These are phyloP conservation scores for Helotiales sp. DNA, from an alignment of 2,329 filamentous ascomycete species.

Conservation along the genomic window DNA sequence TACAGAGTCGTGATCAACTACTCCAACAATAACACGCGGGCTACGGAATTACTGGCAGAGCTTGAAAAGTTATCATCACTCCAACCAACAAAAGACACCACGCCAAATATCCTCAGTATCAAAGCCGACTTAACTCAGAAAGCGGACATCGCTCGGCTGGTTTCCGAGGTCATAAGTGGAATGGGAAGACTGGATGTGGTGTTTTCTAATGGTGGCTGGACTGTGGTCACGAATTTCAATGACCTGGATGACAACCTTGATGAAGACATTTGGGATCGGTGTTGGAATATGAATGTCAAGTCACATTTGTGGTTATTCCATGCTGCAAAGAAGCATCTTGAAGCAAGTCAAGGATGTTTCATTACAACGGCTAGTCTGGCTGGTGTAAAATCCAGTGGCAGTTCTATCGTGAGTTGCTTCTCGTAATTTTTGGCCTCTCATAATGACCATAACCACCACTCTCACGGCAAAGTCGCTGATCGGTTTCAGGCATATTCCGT, in stretches of 20 bases:
- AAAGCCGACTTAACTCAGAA: conserved; percentile 69
- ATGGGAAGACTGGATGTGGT: conserved; percentile 77
- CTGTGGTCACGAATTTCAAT: conserved; percentile 50
- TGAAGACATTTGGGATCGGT: conserved; percentile 64
- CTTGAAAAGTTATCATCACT: conserved; percentile 57
- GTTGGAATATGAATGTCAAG: conserved; percentile 67
- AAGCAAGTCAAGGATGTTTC: conserved; percentile 53
- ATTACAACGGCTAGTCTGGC: conserved; percentile 68
- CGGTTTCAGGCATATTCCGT: conserved; percentile 68
- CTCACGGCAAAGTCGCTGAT: background rate
- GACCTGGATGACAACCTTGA: conserved; percentile 58
- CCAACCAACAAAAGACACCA: conserved; percentile 20
- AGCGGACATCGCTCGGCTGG: conserved; percentile 61
- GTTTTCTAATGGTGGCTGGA: conserved; percentile 74
- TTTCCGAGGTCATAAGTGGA: conserved; percentile 61
- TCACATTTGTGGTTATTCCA: conserved; percentile 64
- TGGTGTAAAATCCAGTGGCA: conserved; percentile 67
- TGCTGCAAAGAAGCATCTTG: conserved; percentile 58
- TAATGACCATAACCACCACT: background rate
- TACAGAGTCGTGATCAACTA: conserved; percentile 78
- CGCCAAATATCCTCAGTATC: conserved; percentile 52
- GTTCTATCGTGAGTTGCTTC: conserved; percentile 53
- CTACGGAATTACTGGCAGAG: conserved; percentile 60
- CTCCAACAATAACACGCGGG: conserved; percentile 62
- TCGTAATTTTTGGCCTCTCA: background rate